phyloP scores from a whole-genome alignment of 179 eudicot genomes.

The Sideroxylon spinosum region DNA sequence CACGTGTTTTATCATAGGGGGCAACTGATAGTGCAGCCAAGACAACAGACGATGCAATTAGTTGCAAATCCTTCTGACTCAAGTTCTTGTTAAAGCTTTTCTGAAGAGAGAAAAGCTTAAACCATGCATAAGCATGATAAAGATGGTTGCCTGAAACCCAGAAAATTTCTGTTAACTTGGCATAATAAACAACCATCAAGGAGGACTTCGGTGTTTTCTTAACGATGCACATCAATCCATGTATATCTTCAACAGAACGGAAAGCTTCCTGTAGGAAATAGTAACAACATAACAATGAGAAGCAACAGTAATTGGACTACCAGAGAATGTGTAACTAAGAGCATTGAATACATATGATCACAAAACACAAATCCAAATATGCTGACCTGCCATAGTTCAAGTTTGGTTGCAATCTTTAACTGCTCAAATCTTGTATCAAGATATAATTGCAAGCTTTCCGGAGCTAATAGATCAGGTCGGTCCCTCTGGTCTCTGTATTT shows the following conservation, averaged over 20 bases:
- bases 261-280: slow-evolving; percentile 74
- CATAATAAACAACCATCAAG: slow-evolving; percentile 78
- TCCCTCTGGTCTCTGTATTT: slow-evolving; percentile 85
- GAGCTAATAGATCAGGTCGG: slow-evolving; percentile 81
- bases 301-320: not conserved
- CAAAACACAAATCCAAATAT: not conserved
- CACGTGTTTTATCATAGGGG: slow-evolving; percentile 68
- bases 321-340: not conserved
- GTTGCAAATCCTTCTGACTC: slow-evolving; percentile 85
- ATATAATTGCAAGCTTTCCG: slow-evolving; percentile 83
- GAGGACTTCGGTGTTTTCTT: slow-evolving; percentile 90
- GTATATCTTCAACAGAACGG: slow-evolving; percentile 89
- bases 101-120: slow-evolving; percentile 82
- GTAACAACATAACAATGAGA: not conserved
- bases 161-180: slow-evolving; percentile 81
- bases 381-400: slow-evolving; percentile 88
- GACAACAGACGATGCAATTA: slow-evolving; percentile 80
- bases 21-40: slow-evolving; percentile 79
- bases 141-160: slow-evolving; percentile 82
- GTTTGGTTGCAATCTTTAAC: slow-evolving; percentile 87
- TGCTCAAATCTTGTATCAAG: slow-evolving; percentile 93
- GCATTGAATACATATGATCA: not conserved
- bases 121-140: slow-evolving; percentile 93
- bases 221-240: slow-evolving; percentile 82
- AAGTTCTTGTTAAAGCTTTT: slow-evolving; percentile 84